phyloP scores from a whole-genome alignment of 148 eudicot genomes.

The Persicaria maculosa region DNA sequence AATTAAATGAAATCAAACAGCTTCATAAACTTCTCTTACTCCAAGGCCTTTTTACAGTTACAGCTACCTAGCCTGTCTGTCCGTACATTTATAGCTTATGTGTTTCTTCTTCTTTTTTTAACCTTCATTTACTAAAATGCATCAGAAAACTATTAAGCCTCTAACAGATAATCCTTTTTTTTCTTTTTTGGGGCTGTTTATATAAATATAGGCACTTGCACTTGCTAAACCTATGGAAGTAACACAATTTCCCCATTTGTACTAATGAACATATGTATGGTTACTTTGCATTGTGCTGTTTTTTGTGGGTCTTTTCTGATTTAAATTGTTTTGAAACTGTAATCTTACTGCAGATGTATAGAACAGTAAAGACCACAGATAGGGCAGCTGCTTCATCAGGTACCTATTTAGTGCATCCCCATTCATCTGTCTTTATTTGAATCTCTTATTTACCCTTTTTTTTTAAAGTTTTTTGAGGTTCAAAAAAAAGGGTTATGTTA shows the following conservation, averaged over 20 bases:
- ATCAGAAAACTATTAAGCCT: not conserved
- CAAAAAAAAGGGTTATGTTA: not conserved
- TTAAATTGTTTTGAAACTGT: not conserved
- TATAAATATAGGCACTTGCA: not conserved
- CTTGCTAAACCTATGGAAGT: not conserved
- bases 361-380: conserved; percentile 93
- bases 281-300: conserved; percentile 4
- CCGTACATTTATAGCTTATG: conserved; percentile 26
- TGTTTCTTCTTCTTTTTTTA: conserved; percentile 13
- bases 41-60: not conserved
- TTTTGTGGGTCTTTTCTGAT: not conserved
- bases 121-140: not conserved
- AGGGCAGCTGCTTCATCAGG: conserved; percentile 85
- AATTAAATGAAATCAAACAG: not conserved
- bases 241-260: not conserved
- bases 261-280: not conserved
- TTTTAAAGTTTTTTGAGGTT: not conserved
- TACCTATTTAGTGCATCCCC: conserved; percentile 17
- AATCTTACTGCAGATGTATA: conserved; percentile 56
- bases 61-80: conserved; percentile 14
- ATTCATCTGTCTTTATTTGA: not conserved
- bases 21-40: conserved; percentile 10
- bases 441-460: not conserved
- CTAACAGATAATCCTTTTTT: not conserved
- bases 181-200: not conserved